Evolutionary conservation across 352 stramenopile genomes (phyloP).

Genomic region (Globisporangium solare): DNA sequence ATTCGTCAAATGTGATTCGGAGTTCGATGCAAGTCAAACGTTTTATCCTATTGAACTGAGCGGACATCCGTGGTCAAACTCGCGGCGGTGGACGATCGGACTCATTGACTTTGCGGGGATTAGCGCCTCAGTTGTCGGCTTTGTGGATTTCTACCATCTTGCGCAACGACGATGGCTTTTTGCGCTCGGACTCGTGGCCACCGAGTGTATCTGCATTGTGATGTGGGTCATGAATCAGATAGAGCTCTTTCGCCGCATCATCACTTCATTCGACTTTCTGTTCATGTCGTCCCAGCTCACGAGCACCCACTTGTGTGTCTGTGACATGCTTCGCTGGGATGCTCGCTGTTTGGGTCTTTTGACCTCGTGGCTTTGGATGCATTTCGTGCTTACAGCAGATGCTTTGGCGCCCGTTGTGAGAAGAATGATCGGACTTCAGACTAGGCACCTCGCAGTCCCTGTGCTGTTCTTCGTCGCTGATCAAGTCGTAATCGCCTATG

Average conservation of each 20-base stretch:
- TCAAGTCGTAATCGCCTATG: slow-evolving; percentile 3
- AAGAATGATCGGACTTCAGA: slow-evolving; percentile 7
- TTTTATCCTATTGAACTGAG: slow-evolving; percentile 2
- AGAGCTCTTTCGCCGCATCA: slow-evolving; percentile 10
- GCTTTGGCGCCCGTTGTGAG: slow-evolving; percentile 15
- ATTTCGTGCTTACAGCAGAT: slow-evolving; percentile 17
- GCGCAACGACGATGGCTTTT: not conserved
- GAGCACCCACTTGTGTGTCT: slow-evolving; percentile 9
- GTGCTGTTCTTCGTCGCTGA: slow-evolving; percentile 10
- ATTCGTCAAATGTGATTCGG: not conserved
- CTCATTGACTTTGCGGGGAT: not conserved
- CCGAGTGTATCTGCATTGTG: not conserved
- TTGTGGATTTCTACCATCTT: not conserved
- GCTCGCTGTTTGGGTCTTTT: not conserved
- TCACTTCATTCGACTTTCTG: slow-evolving; percentile 19
- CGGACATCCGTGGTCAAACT: not conserved
- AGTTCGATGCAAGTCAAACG: slow-evolving; percentile 6
- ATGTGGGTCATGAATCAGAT: slow-evolving; percentile 1
- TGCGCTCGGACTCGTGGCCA: not conserved
- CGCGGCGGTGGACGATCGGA: not conserved
- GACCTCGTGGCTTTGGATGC: slow-evolving; percentile 20
- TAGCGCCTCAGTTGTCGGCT: not conserved
- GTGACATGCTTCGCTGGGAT: slow-evolving; percentile 19
- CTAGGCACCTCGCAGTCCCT: not conserved
- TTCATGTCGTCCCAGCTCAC: slow-evolving; percentile 20